Base-by-base conservation (phyloP, 2,329 filamentous ascomycete species). In the Phaeosphaeria sp. region DNA sequence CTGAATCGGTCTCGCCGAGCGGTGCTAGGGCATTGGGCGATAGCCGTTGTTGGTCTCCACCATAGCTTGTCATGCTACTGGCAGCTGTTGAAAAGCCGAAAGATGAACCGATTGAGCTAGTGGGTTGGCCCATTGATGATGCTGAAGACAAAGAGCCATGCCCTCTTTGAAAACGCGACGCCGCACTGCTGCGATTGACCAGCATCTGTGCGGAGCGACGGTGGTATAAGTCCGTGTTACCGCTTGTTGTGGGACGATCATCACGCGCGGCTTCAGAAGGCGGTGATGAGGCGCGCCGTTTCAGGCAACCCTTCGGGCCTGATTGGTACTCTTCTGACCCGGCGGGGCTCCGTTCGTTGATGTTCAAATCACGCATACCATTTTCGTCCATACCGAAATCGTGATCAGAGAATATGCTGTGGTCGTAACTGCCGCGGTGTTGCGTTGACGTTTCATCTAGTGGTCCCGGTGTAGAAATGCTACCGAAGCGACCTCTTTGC, bases 41-140 rank as follows among this genome's bases (percentile, higher is more conserved):
- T 30, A 85, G 77, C 49, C 84, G 84, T 54, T 87, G 86, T 54
- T 87, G 86, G 66, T 84, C 84, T 30, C 86, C 87, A 46, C 83
- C 84, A 62, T 87, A 83, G 71, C 86, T 90, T 33, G 87, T 89
- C 69, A 87, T 83, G 71, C 87, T 90, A 76, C 87, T 89, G 46
- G 84, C 84, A 53, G 64, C 85, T 18, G 68, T 79, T 18, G 88
- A 90, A 20, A 89, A 75, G 10, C 81, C 82, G 55, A 82, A 80
- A 7, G 85, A 86, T 7, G 88, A 90, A 13, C 86, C 84, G 67
- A 88, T 84, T 1, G 88, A 90, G 25, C 84, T 84, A 46, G 84
- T 87, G 62, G 86, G 84, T 58, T 85, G 82, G 48, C 84, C 84
- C 25, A 83, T 78, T 6, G 87, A 90, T n/a, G 87, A 87, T 6